Evolutionary conservation across 345 rosid genomes (phyloP).

Genomic region (Diplotaxis tenuifolia): DNA sequence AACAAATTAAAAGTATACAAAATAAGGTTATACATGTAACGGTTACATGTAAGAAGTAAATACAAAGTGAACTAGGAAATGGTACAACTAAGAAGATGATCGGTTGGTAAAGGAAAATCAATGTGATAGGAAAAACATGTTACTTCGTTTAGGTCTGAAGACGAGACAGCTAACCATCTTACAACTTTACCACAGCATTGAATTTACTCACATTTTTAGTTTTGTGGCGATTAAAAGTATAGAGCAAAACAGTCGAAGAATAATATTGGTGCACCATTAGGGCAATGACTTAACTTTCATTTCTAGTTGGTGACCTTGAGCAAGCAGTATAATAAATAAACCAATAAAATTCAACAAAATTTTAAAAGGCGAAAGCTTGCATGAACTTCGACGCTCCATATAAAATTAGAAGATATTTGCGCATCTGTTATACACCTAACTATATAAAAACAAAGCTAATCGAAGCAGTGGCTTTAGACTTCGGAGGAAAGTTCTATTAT

Average conservation of each 20-base stretch:
- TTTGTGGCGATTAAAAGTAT: not conserved
- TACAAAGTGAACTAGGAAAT: not conserved
- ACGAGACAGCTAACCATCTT: conserved; percentile 10
- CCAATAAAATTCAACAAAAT: not conserved
- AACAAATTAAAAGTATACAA: not conserved
- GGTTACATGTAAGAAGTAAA: no score
- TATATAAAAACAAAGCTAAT: not conserved
- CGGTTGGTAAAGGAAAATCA: conserved; percentile 7
- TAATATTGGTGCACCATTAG: conserved; percentile 17
- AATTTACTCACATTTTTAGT: not conserved
- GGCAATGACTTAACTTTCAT: conserved; percentile 3
- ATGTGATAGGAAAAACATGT: not conserved
- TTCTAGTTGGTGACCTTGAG: not conserved
- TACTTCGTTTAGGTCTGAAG: conserved; percentile 1
- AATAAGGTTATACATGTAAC: not conserved
- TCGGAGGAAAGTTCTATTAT: not conserved
- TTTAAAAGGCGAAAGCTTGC: conserved; percentile 10
- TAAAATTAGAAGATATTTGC: conserved; percentile 12
- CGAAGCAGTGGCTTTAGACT: not conserved
- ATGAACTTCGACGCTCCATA: conserved; percentile 4
- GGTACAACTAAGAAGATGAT: not conserved
- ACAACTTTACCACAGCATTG: not conserved
- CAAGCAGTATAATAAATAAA: conserved; percentile 3
- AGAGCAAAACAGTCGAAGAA: conserved; percentile 11
- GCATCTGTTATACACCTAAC: conserved; percentile 22